A percentile compares a stretch with the other conserved stretches of the same genome.
These are phyloP conservation scores for Evernia prunastri DNA, from an alignment of 495 filamentous ascomycete genomes.

Conservation along the genomic window DNA sequence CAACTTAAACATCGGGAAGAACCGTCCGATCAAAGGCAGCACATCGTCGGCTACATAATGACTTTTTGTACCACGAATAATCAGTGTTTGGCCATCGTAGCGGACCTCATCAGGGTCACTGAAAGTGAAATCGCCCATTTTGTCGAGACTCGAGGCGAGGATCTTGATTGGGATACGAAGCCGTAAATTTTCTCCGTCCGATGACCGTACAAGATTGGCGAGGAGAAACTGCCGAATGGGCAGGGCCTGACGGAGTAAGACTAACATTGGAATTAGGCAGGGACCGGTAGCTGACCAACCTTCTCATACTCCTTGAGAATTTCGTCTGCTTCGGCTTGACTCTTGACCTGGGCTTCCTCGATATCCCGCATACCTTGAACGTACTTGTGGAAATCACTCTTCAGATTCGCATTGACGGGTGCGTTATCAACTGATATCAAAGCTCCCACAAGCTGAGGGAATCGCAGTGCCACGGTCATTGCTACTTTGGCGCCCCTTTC, in stretches of 20 bases:
- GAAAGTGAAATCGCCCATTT: constrained; percentile 85
- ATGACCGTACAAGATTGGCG: constrained; percentile 67
- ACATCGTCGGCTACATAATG: constrained; percentile 81
- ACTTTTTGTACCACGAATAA: constrained; percentile 78
- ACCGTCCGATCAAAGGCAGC: constrained; percentile 78
- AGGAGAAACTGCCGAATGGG: constrained; percentile 86
- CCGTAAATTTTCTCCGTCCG: constrained; percentile 35
- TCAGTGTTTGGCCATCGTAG: constrained; percentile 71
- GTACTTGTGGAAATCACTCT: constrained; percentile 72
- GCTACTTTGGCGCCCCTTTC: constrained; percentile 86
- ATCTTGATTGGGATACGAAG: constrained; percentile 57
- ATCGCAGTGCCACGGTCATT: constrained; percentile 75
- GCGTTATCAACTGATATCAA: constrained; percentile 90
- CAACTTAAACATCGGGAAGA: constrained; percentile 78
- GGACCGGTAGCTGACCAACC: constrained; percentile 32
- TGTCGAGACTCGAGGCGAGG: constrained; percentile 49
- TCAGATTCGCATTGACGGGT: constrained; percentile 69
- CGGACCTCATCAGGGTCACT: constrained; percentile 51
- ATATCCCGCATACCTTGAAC: constrained; percentile 79
- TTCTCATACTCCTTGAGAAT: constrained; percentile 74
- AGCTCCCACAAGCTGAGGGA: constrained; percentile 56
- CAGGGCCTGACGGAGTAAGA: constrained; percentile 44
- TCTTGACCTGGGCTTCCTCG: constrained; percentile 57
- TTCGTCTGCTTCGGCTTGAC: constrained; percentile 68
- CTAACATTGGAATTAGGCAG: neutral